Base-by-base conservation (phyloP, 1,284 basidiomycete species). In the Melanopsichium pennsylvanicum region DNA sequence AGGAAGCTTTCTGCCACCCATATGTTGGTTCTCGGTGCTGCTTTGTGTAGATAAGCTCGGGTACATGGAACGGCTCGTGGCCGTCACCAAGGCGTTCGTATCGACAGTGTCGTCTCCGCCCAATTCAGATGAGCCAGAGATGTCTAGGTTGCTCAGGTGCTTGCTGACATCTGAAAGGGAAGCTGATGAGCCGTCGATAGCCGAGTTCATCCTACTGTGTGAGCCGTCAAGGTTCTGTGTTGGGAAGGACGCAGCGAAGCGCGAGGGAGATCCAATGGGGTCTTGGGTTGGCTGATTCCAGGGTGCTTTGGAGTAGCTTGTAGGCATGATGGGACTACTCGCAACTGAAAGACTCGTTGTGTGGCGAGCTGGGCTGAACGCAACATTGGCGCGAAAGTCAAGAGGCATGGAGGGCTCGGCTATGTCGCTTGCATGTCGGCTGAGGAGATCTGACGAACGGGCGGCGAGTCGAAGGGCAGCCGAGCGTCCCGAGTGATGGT, bases 261-360 rank as follows among this genome's bases (percentile, higher is more conserved):
- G 55, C n/a, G 64, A 71, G 2, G 69, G 66, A 3, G 63, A 62
- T 13, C 63, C 69, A 13, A 63, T 67, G 3, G 61, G 51, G n/a
- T 61, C 51, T 16, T 57, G 63, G 8, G 43, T 19, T 5, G 60
- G 43, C 37, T 63, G 60, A 21, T 59, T 59, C 67, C 61, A 64
- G 1, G 61, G 67, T 2, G 52, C 52, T 29, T 61, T 64, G 23
- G 62, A 61, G 35, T 43, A 62, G 31, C 50, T 52, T 11, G 58
- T 52, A 1, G 69, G 55, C 44, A 51, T 47, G 27, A 60, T 37
- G 13, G 63, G 69, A 31, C 58, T 62, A 35, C 45, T 61, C 3
- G 69, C 34, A 15, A 58, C 56, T 3, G 62, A 62, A 5, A 63
- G 26, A 42, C 67, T 70, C 10, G 49, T 36, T 5, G 57, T 46